Evolutionary conservation across 306 rosid species (phyloP), one percentile per base, ranked within the genome.

Genomic region (Malus sylvestris): DNA sequence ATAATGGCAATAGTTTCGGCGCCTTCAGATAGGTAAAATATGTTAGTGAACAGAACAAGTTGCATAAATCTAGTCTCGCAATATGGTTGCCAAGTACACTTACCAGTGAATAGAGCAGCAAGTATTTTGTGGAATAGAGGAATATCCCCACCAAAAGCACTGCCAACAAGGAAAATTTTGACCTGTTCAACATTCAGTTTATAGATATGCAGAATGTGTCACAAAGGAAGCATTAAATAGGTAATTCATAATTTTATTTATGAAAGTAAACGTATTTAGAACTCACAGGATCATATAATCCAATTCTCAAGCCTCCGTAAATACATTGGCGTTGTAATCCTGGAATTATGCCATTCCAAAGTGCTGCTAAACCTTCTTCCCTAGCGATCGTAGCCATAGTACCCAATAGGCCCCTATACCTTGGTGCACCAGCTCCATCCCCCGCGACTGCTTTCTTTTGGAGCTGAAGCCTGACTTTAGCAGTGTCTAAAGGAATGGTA

Each of bases 201-300:
- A 86, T 79, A 46, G 71, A 81, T 78, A 82, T 71, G 65, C 75
- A 81, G 75, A 74, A 78, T 67, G 74, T 83, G 78, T 84, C 75
- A 76, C 72, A 78, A 64, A 80, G 52, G 35, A 68, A 42, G 27
- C 30, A 29, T 67, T 10, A 16, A 20, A 27, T 11, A 22, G 16
- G 32, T 40, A 55, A 70, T 57, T 42, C 44, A 57, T 42, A 77
- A 81, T 77, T 58, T 72, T n/a, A 82, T 78, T 78, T 77, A 72
- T 57, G 35, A 77, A 79, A 82, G 29, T 58, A 49, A 68, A 77
- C 65, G 25, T 66, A 65, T 76, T 55, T 20, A 74, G 79, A 84
- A 92, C 99, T 91, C 90, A 96, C 99, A 68, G 99, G 99, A 81
- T 87, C 99, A 82, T 96, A 96, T 77, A 96, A 79, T 68, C 96